These are phyloP conservation scores for Colletotrichum phormii DNA, from an alignment of 2,329 filamentous ascomycete genomes.

Conservation along the genomic window DNA sequence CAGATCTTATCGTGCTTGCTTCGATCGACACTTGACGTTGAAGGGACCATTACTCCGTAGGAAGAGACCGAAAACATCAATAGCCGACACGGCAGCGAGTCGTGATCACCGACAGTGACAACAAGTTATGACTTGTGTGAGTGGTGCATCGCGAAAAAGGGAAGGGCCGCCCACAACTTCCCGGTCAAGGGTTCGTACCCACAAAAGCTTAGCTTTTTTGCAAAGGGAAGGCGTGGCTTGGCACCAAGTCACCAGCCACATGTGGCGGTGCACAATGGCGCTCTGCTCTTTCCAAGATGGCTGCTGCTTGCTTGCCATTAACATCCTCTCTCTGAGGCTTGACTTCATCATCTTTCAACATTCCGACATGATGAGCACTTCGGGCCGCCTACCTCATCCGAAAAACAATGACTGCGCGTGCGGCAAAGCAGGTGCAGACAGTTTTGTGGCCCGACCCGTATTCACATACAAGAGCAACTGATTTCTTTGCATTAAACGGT, in stretches of 20 bases:
- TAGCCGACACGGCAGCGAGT: neutral
- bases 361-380: neutral
- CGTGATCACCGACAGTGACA: neutral
- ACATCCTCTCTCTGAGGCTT: neutral
- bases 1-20: neutral
- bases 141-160: neutral
- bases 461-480: neutral
- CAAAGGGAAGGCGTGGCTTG: neutral
- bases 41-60: neutral
- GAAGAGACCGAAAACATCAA: neutral
- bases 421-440: neutral
- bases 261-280: neutral
- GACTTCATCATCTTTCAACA: neutral
- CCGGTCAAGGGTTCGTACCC: constrained; percentile 10
- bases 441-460: neutral
- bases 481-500: neutral
- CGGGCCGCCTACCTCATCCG: neutral
- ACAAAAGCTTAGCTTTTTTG: constrained; percentile 31
- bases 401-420: neutral
- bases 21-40: neutral
- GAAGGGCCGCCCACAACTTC: neutral
- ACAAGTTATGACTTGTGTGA: neutral
- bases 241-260: neutral
- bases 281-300: neutral
- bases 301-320: too few species aligned